Evolutionary conservation across 805 yeast genomes (phyloP).

Genomic region (Kodamaea leandrae): DNA sequence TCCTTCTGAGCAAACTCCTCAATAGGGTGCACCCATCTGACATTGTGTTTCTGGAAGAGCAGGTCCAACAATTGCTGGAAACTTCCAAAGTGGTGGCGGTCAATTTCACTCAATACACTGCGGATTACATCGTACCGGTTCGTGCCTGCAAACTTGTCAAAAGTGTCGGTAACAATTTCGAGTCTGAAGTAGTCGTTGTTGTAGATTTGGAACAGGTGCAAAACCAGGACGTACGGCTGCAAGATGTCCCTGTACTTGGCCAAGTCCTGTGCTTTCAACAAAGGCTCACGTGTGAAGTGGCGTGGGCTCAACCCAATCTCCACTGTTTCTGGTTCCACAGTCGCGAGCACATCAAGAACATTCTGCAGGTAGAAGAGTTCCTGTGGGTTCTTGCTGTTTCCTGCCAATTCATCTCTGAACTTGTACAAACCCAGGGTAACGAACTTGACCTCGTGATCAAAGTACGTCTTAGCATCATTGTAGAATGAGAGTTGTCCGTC

Average conservation of each 20-base stretch:
- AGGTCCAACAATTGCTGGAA: conserved; percentile 7
- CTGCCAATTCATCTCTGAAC: conserved; percentile 4
- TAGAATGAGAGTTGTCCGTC: neutral
- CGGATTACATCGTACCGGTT: neutral
- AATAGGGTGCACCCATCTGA: conserved; percentile 8
- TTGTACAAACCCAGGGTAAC: conserved; percentile 8
- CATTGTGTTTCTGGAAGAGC: conserved; percentile 6
- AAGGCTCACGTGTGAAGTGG: conserved; percentile 6
- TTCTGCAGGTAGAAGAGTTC: neutral
- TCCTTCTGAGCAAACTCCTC: conserved; percentile 2
- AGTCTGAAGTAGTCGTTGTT: conserved; percentile 10
- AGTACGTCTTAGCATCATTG: neutral
- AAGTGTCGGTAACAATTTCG: conserved; percentile 1
- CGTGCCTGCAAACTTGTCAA: neutral
- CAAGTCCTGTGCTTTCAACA: neutral
- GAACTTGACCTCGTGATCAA: conserved; percentile 2
- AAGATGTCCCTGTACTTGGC: neutral
- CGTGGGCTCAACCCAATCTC: conserved; percentile 8
- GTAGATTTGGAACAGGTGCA: conserved; percentile 6
- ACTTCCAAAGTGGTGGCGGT: conserved; percentile 5
- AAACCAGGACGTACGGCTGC: neutral
- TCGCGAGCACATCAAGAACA: neutral
- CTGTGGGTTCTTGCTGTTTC: neutral
- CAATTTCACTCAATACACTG: conserved; percentile 1
- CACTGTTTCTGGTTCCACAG: neutral